Evolutionary conservation across 306 rosid genomes (phyloP), one percentile per base, ranked within the genome.

Genomic region (Prunus mongolica): DNA sequence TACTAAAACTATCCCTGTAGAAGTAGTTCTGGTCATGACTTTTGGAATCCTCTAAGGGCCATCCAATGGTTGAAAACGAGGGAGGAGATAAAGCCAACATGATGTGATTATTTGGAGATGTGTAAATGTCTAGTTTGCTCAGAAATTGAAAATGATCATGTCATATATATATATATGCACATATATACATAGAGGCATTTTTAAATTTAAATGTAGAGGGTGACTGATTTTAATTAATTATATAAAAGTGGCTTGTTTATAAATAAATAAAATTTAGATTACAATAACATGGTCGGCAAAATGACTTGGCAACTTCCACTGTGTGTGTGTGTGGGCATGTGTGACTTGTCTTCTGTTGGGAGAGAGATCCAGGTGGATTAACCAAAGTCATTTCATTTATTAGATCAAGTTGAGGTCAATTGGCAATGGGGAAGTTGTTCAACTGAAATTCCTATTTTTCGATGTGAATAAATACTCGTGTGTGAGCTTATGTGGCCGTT

Each of bases 61-160:
- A 72, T 72, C 75, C 79, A 15, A 57, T 60, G 22, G 74, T 57
- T 46, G 82, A 41, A 75, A 85, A 80, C 28, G 54, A 62, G 67
- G 84, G 73, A 71, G 84, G 78, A 65, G 80, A 73, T 51, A 73
- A 61, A 16, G 80, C 86, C 34, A 76, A 74, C 88, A 85, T 85
- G 28, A 0, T 69, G 12, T 15, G 45, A 49, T 41, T 3, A 13
- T 67, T 20, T 5, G 24, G 27, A 8, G 24, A 2, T 25, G 5
- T 49, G 10, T 20, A 13, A 32, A 51, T 16, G 60, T 24, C 1
- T 24, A 7, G 19, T 65, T 19, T 34, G 24, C 14, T 65, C 11
- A 65, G 0, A 65, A 38, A 38, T 49, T 38, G 44, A 38, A 38
- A 38, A 38, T 34, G 41, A 1, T 34, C 41, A 34, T 27, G 16